Percentiles rank a stretch among this genome's conserved stretches.
These are phyloP conservation scores for Chaetothyriales sp. DNA, from an alignment of 2,329 filamentous ascomycete genomes.

Conservation along the genomic window DNA sequence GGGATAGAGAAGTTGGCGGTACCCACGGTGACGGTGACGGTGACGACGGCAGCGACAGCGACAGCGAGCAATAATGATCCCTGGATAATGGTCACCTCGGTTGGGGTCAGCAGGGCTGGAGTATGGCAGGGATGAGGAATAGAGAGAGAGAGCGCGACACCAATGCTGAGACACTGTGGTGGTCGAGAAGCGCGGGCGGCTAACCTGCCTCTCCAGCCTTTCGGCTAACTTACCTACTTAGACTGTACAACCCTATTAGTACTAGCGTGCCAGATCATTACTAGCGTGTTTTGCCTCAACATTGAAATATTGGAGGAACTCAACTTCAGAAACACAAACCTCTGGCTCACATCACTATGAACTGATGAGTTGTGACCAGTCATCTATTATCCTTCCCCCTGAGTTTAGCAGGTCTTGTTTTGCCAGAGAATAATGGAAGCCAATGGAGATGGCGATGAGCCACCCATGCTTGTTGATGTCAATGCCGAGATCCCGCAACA, in stretches of 20 bases:
- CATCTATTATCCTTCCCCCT: not conserved
- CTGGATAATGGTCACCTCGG: not conserved
- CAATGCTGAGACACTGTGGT: not conserved
- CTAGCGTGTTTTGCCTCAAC: not conserved
- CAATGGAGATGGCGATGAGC: slow-evolving; percentile 26
- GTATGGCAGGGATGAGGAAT: not conserved
- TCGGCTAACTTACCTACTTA: not conserved
- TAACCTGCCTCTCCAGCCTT: not conserved
- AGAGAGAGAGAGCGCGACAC: not conserved
- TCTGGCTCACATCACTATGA: not conserved
- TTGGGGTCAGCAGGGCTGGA: not conserved
- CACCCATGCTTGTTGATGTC: slow-evolving; percentile 30
- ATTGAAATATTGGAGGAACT: too few species aligned
- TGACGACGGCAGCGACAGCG: too few species aligned
- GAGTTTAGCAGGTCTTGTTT: not conserved
- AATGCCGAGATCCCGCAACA: slow-evolving; percentile 1
- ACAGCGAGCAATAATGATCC: not conserved
- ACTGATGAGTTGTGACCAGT: not conserved
- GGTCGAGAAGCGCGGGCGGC: not conserved
- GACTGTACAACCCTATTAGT: not conserved
- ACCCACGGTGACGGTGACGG: not conserved
- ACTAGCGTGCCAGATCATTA: not conserved
- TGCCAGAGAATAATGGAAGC: not conserved
- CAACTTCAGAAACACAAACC: not conserved
- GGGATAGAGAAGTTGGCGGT: too few species aligned